Evolutionary conservation across 169 alveolate species (phyloP), one percentile per base, ranked within the genome.

Genomic region (Cryptosporidium muris): DNA sequence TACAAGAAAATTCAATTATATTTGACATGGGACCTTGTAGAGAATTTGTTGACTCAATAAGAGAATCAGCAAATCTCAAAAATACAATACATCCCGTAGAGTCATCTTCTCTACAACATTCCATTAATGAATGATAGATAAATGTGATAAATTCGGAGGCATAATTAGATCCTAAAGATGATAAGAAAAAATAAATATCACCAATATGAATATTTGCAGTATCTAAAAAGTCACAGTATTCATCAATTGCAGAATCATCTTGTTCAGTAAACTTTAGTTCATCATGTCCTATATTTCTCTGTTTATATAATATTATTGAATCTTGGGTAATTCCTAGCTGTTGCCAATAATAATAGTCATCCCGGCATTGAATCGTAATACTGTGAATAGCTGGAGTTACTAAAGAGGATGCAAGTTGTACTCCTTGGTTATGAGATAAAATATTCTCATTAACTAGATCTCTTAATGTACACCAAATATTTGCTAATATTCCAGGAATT

Each of bases 381-480:
- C 74, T 53, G 14, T 74, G 85, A 6, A 74, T 60, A 16, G 85
- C 85, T 38, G 85, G 85, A 36, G 85, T 74, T n/a, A 74, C 37
- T 34, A 74, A 47, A n/a, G 51, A 34, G 7, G 47, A n/a, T 16
- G 85, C 85, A 56, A 74, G 42, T 5, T 54, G 60, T 16, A 74
- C 14, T 74, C 74, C 85, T 8, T 74, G 85, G 11, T 54, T 68
- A 37, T 58, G 54, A 40, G 66, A 25, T 54, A 74, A 58, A 16
- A 74, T 36, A n/a, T 68, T 68, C 52, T 74, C 85, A 62, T 74
- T 74, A 9, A 74, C 66, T 12, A 74, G 34, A 74, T 74, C 85
- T 60, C 85, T 56, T 6, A 74, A 36, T 4, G 85, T 74, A 45
- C 85, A 74, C 85, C 85, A 74, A 47, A 74, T 74, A 54, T 74